Evolutionary conservation across 1,284 basidiomycete genomes (phyloP), one percentile per base, ranked within the genome.

Genomic region (Ustilago trichophora): DNA sequence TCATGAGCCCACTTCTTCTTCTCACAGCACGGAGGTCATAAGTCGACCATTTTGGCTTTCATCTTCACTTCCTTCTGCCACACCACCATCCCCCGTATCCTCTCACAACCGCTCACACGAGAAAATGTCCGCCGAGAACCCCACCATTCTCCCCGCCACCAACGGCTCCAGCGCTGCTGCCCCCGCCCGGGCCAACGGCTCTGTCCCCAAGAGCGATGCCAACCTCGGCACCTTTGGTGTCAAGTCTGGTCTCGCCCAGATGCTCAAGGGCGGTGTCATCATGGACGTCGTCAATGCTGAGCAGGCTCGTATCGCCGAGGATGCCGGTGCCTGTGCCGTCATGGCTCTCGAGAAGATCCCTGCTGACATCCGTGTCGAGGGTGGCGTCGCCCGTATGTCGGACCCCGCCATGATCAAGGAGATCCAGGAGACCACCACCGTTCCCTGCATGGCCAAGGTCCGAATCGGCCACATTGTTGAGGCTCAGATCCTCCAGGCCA

Each of bases 281-380:
- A 82, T 83, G 81, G 81, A 82, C 58, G 82, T 83, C 48, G 85
- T 92, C 71, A 92, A 91, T 77, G 88, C 85, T 21, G 89, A 93
- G 78, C 73, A 93, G 89, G 95, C 95, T 60, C 90, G 92, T 68
- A 94, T 98, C 75, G 95, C 95, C 56, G 95, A 98, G 81, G 93
- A 96, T 81, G 95, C 95, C 10, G 95, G 96, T 59, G 95, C 95
- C 12, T 93, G 92, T 82, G 95, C 95, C 66, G 95, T 98, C 69
- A 98, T 98, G 95, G 82, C 82, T 16, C 75, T 83, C 75, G 93
- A 97, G 83, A 87, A 95, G 69, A 93, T 98, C 12, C 95, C 95
- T 16, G 94, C 95, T 27, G 93, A 98, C 81, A 98, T 98, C 37
- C 76, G 79, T 40, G 73, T 71, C 32, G 69, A 80, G 52, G 79